Percentiles rank a stretch among this genome's conserved stretches.
These are phyloP conservation scores for Claviceps sp. DNA, from an alignment of 2,329 filamentous ascomycete genomes.

Conservation along the genomic window DNA sequence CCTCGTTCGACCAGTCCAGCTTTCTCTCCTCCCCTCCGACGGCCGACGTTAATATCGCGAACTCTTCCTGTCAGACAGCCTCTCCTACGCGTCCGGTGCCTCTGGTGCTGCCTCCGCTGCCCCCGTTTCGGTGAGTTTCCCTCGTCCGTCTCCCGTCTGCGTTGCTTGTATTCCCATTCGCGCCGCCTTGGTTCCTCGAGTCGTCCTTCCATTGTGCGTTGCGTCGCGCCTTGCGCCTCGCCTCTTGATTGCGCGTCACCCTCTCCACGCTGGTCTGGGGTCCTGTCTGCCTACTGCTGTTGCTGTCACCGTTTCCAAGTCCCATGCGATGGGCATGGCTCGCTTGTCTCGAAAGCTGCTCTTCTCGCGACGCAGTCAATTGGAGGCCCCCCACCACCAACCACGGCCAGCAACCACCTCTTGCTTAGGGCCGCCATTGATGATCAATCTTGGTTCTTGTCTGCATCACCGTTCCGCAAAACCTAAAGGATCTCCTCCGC, in stretches of 20 bases:
- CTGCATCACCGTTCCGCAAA: slow-evolving; percentile 1
- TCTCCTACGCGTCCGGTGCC: neutral
- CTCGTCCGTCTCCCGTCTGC: neutral
- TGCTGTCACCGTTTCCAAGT: slow-evolving; percentile 1
- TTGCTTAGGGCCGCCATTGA: slow-evolving; percentile 1
- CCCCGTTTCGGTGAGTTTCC: slow-evolving; percentile 3
- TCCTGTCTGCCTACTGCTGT: slow-evolving; percentile 1
- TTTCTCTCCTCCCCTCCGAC: slow-evolving; percentile 1
- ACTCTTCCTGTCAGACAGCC: neutral
- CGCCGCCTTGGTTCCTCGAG: neutral
- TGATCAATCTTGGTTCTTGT: neutral
- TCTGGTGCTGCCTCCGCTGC: neutral
- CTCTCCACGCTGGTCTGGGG: neutral
- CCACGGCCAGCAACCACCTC: neutral
- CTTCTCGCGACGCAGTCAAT: slow-evolving; percentile 1
- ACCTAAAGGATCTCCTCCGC: neutral
- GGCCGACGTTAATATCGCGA: neutral
- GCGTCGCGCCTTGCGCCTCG: neutral
- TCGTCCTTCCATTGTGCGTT: slow-evolving; percentile 4
- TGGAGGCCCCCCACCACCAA: neutral
- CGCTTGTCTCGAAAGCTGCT: slow-evolving; percentile 4
- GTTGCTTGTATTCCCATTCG: slow-evolving; percentile 3
- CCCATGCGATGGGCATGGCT: slow-evolving; percentile 1
- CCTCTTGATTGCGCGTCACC: neutral
- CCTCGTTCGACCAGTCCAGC: slow-evolving; percentile 1